These are phyloP conservation scores for Sarocladiaceae sp. DNA, from an alignment of 2,329 filamentous ascomycete species.

Conservation along the genomic window DNA sequence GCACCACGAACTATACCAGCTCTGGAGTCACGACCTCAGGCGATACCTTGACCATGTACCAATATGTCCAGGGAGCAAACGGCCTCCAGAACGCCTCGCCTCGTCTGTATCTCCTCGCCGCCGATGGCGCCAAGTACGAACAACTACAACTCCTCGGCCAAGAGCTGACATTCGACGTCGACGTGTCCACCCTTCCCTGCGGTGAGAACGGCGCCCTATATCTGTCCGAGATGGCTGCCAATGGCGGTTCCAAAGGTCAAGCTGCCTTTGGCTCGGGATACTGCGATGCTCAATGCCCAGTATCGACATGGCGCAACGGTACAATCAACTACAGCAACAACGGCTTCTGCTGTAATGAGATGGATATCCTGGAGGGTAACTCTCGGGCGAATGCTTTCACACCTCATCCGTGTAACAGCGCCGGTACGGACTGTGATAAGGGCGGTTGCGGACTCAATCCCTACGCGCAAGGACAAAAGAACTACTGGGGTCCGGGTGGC, in stretches of 20 bases:
- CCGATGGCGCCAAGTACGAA: constrained; percentile 46
- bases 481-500: constrained; percentile 22
- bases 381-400: constrained; percentile 30
- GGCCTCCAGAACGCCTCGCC: constrained; percentile 23
- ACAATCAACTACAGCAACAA: constrained; percentile 13
- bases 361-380: constrained; percentile 42
- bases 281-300: constrained; percentile 46
- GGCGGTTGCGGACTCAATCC: constrained; percentile 30
- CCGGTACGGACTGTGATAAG: constrained; percentile 28
- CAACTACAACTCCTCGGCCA: constrained; percentile 52
- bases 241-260: constrained; percentile 41
- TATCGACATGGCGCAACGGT: constrained; percentile 7
- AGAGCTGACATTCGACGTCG: constrained; percentile 60
- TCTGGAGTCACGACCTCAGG: constrained; percentile 20
- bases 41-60: constrained; percentile 21
- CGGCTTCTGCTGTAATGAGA: constrained; percentile 38
- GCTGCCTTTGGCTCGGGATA: constrained; percentile 48
- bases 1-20: constrained; percentile 32
- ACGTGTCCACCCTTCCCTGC: constrained; percentile 56
- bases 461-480: constrained; percentile 23
- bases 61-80: constrained; percentile 17
- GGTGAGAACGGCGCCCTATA: constrained; percentile 62
- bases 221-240: constrained; percentile 58
- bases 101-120: constrained; percentile 49
- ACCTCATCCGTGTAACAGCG: constrained; percentile 31